These are phyloP conservation scores for Suillus decipiens DNA, from an alignment of 768 basidiomycete genomes.

Conservation along the genomic window DNA sequence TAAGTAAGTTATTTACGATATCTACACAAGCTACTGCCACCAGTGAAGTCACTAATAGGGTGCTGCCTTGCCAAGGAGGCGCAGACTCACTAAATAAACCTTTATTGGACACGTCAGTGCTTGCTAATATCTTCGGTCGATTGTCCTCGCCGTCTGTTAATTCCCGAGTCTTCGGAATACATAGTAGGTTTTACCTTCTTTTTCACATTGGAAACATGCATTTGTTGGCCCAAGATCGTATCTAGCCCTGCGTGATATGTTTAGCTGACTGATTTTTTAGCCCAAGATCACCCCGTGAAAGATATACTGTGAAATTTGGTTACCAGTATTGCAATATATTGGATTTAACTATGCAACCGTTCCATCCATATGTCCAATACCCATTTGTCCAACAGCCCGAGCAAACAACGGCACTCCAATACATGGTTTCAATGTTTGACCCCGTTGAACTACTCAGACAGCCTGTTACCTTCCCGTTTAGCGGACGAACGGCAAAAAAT, in stretches of 20 bases:
- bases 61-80: neutral
- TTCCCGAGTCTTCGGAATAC: neutral
- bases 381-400: neutral
- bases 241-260: neutral
- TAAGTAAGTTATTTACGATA: neutral
- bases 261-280: neutral
- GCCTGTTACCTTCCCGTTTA: conserved; percentile 31
- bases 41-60: neutral
- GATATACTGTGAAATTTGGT: neutral
- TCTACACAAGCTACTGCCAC: neutral
- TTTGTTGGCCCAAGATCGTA: neutral
- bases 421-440: conserved; percentile 19
- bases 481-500: conserved; percentile 31
- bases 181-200: neutral
- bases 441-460: conserved; percentile 24
- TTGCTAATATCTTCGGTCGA: conserved; percentile 4
- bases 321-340: conserved; percentile 5
- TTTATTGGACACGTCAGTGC: neutral
- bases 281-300: neutral
- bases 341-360: neutral
- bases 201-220: neutral
- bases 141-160: neutral
- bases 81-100: neutral
- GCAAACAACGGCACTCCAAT: neutral
- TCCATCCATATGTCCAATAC: neutral